Conservation (phyloP, 2,329 filamentous ascomycete species). For the Harringtonia aguacate region DNA sequence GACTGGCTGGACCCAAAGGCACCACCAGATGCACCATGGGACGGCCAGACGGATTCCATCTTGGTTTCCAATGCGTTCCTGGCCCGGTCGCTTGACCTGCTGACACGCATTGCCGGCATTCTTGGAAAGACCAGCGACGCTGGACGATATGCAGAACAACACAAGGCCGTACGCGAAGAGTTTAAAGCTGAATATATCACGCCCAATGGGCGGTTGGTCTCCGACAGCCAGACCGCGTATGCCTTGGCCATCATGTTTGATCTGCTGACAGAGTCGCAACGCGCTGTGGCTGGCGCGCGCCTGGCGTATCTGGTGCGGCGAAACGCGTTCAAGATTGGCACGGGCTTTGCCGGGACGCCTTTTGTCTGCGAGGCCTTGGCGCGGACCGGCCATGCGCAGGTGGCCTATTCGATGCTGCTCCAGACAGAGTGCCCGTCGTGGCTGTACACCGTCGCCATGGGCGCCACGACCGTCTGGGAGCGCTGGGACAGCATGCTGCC, state of each 20-base stretch:
- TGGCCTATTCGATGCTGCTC: slow-evolving; percentile 24
- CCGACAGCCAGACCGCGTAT: no score
- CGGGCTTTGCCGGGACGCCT: slow-evolving; percentile 18
- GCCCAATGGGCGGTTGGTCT: no score
- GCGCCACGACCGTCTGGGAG: slow-evolving; percentile 30
- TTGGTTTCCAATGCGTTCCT: slow-evolving; percentile 27
- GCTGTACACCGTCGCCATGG: slow-evolving; percentile 27
- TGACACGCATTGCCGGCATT: slow-evolving; percentile 16
- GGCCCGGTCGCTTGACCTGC: slow-evolving; percentile 18
- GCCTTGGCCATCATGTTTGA: neutral
- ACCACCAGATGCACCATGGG: slow-evolving; percentile 19
- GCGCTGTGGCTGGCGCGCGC: slow-evolving; percentile 3
- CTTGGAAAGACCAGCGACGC: slow-evolving; percentile 6
- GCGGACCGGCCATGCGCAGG: neutral
- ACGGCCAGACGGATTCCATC: slow-evolving; percentile 20
- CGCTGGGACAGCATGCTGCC: slow-evolving; percentile 15
- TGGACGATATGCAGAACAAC: no score
- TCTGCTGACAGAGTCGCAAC: slow-evolving; percentile 11
- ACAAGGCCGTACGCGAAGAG: no score
- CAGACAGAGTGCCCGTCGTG: slow-evolving; percentile 21
- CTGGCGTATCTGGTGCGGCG: slow-evolving; percentile 5
- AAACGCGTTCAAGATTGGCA: slow-evolving; percentile 12
- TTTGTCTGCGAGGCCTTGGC: slow-evolving; percentile 11
- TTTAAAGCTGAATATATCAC: no score
- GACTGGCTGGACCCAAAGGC: slow-evolving; percentile 30